Evolutionary conservation across 169 alveolate genomes (phyloP).

Genomic region (Plasmodium relictum): DNA sequence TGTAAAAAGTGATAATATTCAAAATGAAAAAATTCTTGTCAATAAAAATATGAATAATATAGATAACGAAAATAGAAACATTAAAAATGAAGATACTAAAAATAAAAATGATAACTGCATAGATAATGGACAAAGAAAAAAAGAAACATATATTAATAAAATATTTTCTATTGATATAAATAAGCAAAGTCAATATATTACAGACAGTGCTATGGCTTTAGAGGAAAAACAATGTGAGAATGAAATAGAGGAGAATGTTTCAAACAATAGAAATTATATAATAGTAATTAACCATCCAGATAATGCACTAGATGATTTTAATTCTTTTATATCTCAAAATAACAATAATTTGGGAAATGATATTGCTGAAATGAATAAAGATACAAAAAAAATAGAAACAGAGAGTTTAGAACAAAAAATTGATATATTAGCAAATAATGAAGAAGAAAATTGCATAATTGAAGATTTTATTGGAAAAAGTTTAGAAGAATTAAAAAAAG

Average conservation of each 20-base stretch:
- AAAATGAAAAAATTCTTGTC: neutral
- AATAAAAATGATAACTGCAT: neutral
- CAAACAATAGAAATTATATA: no score
- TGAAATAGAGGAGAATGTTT: no score
- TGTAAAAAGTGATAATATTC: neutral
- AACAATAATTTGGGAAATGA: neutral
- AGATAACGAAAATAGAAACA: neutral
- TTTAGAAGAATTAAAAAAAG: neutral
- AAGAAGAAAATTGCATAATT: conserved; percentile 54
- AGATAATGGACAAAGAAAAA: neutral
- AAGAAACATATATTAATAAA: neutral
- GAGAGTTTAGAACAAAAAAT: neutral
- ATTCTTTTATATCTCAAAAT: no score
- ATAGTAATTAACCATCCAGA: no score
- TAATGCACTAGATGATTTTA: no score
- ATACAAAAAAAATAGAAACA: neutral
- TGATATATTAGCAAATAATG: conserved; percentile 6
- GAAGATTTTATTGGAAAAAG: conserved; percentile 58
- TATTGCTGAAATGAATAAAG: neutral
- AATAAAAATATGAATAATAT: neutral
- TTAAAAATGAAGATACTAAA: neutral
- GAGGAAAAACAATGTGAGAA: no score
- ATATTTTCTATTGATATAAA: no score
- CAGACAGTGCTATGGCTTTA: no score
- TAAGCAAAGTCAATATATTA: no score